Percentiles rank a stretch among this genome's conserved stretches.
Evolutionary conservation across 257 asterid genomes (phyloP).

Genomic region (Solanum appendiculatum): DNA sequence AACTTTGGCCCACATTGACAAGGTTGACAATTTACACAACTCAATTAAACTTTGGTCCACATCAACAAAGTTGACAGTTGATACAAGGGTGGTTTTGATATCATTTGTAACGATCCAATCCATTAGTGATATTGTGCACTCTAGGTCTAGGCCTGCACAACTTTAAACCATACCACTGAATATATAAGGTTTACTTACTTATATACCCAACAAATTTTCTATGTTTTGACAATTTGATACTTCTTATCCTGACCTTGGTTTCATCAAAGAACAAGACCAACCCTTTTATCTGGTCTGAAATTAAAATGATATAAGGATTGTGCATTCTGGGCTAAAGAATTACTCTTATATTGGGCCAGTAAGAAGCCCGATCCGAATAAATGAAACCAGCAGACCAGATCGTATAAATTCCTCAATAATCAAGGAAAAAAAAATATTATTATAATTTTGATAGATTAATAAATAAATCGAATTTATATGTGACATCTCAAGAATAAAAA

Average conservation of each 20-base stretch:
- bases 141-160: background rate
- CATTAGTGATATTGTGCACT: no score
- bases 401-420: background rate
- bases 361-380: background rate
- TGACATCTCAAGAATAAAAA: background rate
- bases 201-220: background rate
- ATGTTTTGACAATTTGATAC: background rate
- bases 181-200: background rate
- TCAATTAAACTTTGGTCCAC: background rate
- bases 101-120: fast-evolving
- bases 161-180: background rate
- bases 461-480: no score
- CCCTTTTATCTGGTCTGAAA: background rate
- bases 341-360: background rate
- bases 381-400: background rate
- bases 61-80: background rate
- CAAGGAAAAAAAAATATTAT: fast-evolving
- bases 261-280: background rate
- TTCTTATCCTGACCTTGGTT: background rate
- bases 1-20: background rate
- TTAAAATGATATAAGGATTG: no score
- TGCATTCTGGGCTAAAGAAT: background rate
- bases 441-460: background rate
- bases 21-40: background rate
- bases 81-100: no score